Evolutionary conservation across 164 flowering plant species (phyloP), one percentile per base, ranked within the genome.

Genomic region (Santalum album): DNA sequence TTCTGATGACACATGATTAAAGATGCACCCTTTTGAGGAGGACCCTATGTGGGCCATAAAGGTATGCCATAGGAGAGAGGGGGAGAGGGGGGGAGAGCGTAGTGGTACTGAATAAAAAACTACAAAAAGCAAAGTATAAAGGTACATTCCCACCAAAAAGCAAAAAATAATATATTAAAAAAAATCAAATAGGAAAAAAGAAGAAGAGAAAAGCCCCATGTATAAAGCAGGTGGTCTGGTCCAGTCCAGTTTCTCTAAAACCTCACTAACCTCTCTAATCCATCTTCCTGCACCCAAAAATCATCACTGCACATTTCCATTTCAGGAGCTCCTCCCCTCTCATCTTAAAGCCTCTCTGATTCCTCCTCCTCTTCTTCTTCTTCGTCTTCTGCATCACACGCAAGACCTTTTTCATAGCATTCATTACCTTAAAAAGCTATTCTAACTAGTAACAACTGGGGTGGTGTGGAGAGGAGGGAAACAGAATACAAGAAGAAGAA

Each of bases 201-300:
- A 35, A 46, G 44, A 47, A 60, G 21, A 39, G 48, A 34, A 17
- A 25, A 10, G 25, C 20, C 45, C 32, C 45, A 55, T 60, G 55
- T 61, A 62, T 62, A 64, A 70, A 68, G 69, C 57, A 57, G 69
- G 54, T 35, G 50, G 56, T 24, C 43, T 65, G 59, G 69, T 55
- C 62, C 61, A 29, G 53, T 26, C 56, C 59, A 19, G 35, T 50
- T 50, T 51, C 56, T 56, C 66, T 55, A 60, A 51, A 58, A 29
- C 65, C 56, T 57, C 51, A 35, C 46, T 29, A 19, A 55, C 38
- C 57, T 39, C 54, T 42, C 45, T n/a, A 17, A 42, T 19, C 45
- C 3, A 16, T 42, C 15, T 25, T 48, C 26, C 32, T 51, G 34
- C 34, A 29, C 6, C 53, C 40, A 54, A 61, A 39, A 49, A 3